Evolutionary conservation across 345 rosid genomes (phyloP).

Genomic region (Eucalyptus grandis): DNA sequence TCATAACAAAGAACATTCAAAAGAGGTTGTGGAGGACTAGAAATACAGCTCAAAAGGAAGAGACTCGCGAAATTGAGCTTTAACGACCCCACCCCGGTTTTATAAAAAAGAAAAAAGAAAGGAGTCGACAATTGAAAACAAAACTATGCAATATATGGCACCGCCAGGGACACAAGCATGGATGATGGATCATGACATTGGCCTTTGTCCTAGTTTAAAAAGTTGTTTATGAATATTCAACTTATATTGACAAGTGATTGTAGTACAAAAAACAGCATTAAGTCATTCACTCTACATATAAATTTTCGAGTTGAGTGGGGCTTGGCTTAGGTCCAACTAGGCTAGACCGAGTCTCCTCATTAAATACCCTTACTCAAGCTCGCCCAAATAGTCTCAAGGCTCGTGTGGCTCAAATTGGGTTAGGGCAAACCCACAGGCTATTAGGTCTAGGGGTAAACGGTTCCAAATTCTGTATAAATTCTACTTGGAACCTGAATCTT

Average conservation of each 20-base stretch:
- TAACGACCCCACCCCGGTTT: background rate
- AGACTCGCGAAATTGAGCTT: background rate
- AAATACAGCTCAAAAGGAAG: background rate
- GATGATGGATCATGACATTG: background rate
- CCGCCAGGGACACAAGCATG: background rate
- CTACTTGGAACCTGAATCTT: rapidly evolving
- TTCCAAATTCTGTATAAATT: no score
- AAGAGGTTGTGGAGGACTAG: background rate
- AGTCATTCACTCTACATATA: background rate
- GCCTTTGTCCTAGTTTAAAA: background rate
- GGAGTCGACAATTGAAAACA: background rate
- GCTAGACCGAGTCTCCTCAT: background rate
- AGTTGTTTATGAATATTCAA: background rate
- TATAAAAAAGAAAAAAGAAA: background rate
- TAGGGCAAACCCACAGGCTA: background rate
- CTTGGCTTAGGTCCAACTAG: background rate
- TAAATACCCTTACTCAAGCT: background rate
- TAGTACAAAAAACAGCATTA: background rate
- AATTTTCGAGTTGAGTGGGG: background rate
- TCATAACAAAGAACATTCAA: background rate
- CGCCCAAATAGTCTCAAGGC: background rate
- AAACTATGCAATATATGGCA: background rate
- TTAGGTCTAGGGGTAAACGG: rapidly evolving
- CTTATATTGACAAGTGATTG: background rate
- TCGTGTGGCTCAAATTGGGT: background rate